These are phyloP conservation scores for Colletotrichum caudatum DNA, from an alignment of 2,329 filamentous ascomycete species.

Conservation along the genomic window DNA sequence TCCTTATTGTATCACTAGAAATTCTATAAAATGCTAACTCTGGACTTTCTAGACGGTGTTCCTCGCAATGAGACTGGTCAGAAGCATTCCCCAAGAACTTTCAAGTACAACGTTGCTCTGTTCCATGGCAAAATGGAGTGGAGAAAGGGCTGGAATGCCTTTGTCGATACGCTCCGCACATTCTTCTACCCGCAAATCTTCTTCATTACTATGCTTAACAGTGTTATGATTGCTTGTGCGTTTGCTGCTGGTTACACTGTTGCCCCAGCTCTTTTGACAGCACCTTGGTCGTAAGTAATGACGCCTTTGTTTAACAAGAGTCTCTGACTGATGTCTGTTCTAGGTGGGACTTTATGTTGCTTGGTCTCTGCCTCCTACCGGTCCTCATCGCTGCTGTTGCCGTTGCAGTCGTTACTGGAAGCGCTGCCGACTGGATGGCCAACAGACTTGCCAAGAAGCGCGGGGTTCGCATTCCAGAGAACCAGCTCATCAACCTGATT, in stretches of 20 bases:
- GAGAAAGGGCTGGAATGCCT: conserved; percentile 43
- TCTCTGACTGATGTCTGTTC: neutral
- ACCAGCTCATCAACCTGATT: conserved; percentile 49
- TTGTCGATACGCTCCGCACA: conserved; percentile 49
- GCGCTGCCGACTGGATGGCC: conserved; percentile 47
- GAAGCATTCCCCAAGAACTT: conserved; percentile 44
- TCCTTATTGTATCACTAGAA: fast-evolving
- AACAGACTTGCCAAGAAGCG: conserved; percentile 47
- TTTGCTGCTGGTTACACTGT: conserved; percentile 46
- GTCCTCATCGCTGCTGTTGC: conserved; percentile 49
- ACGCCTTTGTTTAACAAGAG: fast-evolving
- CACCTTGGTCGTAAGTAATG: conserved; percentile 34
- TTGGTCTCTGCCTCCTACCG: conserved; percentile 47
- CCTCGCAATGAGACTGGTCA: conserved; percentile 41
- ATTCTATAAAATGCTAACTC: neutral
- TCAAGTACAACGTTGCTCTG: conserved; percentile 49
- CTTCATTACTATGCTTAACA: conserved; percentile 49
- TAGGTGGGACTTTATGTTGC: conserved; percentile 48
- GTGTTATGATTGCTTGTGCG: conserved; percentile 48
- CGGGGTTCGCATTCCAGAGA: conserved; percentile 49
- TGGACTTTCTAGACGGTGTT: conserved; percentile 38
- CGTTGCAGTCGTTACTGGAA: conserved; percentile 49
- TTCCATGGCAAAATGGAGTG: conserved; percentile 48
- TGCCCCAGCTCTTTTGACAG: conserved; percentile 31
- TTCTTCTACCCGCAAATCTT: conserved; percentile 51